These are phyloP conservation scores for Pichia sp. DNA, from an alignment of 1,139 yeast genomes.

Conservation along the genomic window DNA sequence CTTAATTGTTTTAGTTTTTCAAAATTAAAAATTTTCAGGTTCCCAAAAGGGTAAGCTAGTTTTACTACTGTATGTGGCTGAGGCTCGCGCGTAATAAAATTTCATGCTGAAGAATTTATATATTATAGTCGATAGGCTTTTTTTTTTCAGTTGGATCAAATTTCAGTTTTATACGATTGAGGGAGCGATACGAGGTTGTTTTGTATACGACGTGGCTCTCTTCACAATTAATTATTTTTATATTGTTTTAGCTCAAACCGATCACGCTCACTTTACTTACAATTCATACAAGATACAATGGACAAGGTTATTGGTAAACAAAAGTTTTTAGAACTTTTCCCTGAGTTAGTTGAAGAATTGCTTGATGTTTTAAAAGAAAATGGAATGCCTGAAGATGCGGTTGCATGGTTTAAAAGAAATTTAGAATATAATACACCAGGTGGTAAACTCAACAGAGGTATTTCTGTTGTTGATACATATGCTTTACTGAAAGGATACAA, in stretches of 20 bases:
- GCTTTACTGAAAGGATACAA: conserved; percentile 63
- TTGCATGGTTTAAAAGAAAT: conserved; percentile 73
- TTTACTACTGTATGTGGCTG: not conserved
- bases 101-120: too few relatives aligned
- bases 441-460: conserved; percentile 94
- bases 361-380: conserved; percentile 54
- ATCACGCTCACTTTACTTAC: not conserved
- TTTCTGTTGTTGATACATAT: conserved; percentile 91
- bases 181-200: too few relatives aligned
- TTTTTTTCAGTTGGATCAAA: too few relatives aligned
- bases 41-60: conserved; percentile 4
- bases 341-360: conserved; percentile 71
- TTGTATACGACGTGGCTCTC: too few relatives aligned
- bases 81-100: not conserved
- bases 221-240: too few relatives aligned
- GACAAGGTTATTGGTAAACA: conserved; percentile 40
- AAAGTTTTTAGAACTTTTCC: conserved; percentile 69
- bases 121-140: too few relatives aligned
- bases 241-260: not conserved
- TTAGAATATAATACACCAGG: conserved; percentile 89
- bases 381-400: conserved; percentile 82
- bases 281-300: conserved; percentile 19
- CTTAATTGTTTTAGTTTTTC: not conserved
- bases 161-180: too few relatives aligned
- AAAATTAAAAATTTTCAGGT: not conserved